Conservation (phyloP, 176 grass and related monocot genomes). For the Saccharum spontaneum region DNA sequence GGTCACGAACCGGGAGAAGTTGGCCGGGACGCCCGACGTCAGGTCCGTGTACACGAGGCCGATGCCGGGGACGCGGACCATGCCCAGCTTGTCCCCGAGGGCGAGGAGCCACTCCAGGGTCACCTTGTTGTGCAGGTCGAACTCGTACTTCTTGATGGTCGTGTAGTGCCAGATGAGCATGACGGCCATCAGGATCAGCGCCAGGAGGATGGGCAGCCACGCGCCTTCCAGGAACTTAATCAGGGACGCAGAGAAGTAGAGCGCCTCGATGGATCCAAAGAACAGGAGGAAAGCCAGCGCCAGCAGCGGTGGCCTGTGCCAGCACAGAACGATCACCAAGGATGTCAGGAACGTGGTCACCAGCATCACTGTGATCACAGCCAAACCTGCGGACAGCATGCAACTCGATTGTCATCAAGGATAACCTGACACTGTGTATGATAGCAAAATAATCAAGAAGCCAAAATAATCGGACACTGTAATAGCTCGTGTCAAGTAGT, state of each 20-base stretch:
- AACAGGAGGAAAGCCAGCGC: constrained; percentile 80
- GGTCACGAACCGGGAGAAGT: constrained; percentile 96
- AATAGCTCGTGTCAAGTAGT: not conserved
- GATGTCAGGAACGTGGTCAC: constrained; percentile 93
- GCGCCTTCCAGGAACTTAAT: constrained; percentile 98
- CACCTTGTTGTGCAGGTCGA: constrained; percentile 93
- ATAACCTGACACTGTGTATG: not conserved
- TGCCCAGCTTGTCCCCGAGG: constrained; percentile 86
- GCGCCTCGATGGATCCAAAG: constrained; percentile 80
- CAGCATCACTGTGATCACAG: constrained; percentile 98
- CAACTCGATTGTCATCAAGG: not conserved
- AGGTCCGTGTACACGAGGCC: constrained; percentile 95
- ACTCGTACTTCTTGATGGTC: constrained; percentile 97
- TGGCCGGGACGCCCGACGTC: constrained; percentile 81
- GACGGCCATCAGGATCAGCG: constrained; percentile 74
- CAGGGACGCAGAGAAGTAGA: constrained; percentile 95
- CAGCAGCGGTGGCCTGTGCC: constrained; percentile 68
- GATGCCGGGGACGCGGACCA: constrained; percentile 93
- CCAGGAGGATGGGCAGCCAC: constrained; percentile 86
- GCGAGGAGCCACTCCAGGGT: constrained; percentile 93
- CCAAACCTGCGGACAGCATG: constrained; percentile 54
- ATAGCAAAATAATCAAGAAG: not conserved
- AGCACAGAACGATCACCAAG: constrained; percentile 90
- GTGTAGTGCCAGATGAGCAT: constrained; percentile 95
- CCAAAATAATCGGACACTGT: not conserved